Evolutionary conservation across 148 eudicot species (phyloP).

Genomic region (Rhododendron williamsianum): DNA sequence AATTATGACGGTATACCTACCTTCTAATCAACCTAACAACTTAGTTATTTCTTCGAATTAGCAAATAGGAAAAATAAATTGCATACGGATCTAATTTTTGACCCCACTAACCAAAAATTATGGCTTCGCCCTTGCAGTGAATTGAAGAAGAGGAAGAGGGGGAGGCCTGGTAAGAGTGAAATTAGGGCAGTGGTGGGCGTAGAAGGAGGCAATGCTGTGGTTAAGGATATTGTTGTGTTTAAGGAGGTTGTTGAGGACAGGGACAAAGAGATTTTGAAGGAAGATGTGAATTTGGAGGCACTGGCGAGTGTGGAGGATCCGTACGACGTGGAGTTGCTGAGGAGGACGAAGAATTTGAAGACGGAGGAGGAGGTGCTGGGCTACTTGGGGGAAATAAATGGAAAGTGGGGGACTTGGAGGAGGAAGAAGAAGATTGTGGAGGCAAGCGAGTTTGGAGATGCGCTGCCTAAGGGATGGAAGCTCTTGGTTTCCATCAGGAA

Average conservation of each 20-base stretch:
- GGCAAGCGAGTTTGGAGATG: constrained; percentile 65
- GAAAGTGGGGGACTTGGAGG: constrained; percentile 92
- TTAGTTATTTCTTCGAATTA: no score
- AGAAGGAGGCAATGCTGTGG: constrained; percentile 6
- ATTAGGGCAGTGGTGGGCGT: not conserved
- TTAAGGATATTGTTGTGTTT: constrained; percentile 20
- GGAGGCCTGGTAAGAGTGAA: constrained; percentile 37
- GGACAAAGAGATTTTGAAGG: constrained; percentile 57
- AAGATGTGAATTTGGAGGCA: constrained; percentile 52
- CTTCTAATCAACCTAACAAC: not conserved
- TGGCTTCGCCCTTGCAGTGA: not conserved
- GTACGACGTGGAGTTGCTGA: constrained; percentile 40
- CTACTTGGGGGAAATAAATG: constrained; percentile 56
- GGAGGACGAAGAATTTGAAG: constrained; percentile 48
- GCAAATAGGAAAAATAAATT: not conserved
- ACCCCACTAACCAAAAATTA: not conserved
- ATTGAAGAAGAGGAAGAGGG: constrained; percentile 44
- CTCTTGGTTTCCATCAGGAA: constrained; percentile 60
- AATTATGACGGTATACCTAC: no score
- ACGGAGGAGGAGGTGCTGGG: constrained; percentile 62
- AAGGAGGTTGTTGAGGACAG: constrained; percentile 31
- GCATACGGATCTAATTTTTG: not conserved
- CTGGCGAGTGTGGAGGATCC: constrained; percentile 58
- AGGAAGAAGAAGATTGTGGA: constrained; percentile 81
- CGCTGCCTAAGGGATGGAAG: constrained; percentile 80